These are phyloP conservation scores for Angomonas deanei DNA, from an alignment of 208 protist genomes.

Conservation along the genomic window DNA sequence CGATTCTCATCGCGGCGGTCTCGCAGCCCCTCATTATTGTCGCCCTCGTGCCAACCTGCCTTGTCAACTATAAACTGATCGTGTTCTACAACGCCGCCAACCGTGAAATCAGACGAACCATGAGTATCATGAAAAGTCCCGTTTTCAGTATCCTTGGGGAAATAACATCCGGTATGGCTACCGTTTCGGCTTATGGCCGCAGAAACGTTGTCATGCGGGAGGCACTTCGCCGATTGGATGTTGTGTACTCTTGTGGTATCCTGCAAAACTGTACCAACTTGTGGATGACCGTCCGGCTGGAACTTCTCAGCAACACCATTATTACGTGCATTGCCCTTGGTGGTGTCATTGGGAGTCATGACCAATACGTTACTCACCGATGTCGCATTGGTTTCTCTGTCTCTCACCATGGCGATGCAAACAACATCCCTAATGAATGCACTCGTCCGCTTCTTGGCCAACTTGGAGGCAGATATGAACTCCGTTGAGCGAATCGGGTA, in stretches of 20 bases:
- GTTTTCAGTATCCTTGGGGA: conserved; percentile 91
- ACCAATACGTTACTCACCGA: conserved; percentile 16
- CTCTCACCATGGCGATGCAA: conserved; percentile 53
- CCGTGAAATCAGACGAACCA: conserved; percentile 87
- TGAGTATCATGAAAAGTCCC: conserved; percentile 85
- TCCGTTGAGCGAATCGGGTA: conserved; percentile 75
- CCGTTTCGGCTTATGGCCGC: conserved; percentile 77
- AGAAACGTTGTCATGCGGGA: conserved; percentile 18
- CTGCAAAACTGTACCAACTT: conserved; percentile 44
- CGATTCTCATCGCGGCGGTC: conserved; percentile 44
- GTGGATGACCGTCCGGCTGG: conserved; percentile 86
- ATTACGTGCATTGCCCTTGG: conserved; percentile 31
- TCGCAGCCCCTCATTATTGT: conserved; percentile 48
- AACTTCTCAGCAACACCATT: conserved; percentile 73
- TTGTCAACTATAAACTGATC: conserved; percentile 42
- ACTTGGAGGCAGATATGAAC: conserved; percentile 82
- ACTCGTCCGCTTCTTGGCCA: conserved; percentile 45
- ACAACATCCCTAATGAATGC: conserved; percentile 53
- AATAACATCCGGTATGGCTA: conserved; percentile 75
- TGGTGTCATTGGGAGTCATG: conserved; percentile 40
- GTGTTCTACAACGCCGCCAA: conserved; percentile 78
- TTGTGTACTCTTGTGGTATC: conserved; percentile 32
- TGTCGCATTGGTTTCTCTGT: conserved; percentile 56
- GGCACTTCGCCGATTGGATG: conserved; percentile 53
- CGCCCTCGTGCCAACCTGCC: conserved; percentile 28